phyloP scores from a whole-genome alignment of 768 basidiomycete species.

The Boletus subcaerulescens region DNA sequence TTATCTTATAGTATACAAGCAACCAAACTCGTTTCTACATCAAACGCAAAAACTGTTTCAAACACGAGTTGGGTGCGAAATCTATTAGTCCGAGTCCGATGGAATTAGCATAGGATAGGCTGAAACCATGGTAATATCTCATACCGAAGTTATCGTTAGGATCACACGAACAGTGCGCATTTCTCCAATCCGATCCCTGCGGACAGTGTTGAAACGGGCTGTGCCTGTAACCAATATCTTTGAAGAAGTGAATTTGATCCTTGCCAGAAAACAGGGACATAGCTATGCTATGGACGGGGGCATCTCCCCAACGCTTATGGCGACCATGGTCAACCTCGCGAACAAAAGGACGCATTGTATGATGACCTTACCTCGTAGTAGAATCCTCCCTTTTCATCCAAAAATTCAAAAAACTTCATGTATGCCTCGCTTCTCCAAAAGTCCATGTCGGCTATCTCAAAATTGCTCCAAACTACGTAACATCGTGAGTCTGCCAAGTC shows the following conservation, averaged over 20 bases:
- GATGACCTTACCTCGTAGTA: conserved; percentile 68
- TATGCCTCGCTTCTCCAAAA: conserved; percentile 86
- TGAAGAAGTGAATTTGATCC: conserved; percentile 92
- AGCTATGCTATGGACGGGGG: conserved; percentile 88
- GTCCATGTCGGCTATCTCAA: conserved; percentile 84
- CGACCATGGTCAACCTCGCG: conserved; percentile 1
- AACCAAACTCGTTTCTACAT: conserved; percentile 8
- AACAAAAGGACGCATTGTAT: neutral
- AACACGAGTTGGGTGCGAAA: conserved; percentile 28
- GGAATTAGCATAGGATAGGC: conserved; percentile 10
- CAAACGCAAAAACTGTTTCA: conserved; percentile 29
- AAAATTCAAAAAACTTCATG: conserved; percentile 74
- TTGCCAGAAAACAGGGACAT: conserved; percentile 86
- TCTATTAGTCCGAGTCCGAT: conserved; percentile 8
- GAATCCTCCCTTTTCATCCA: conserved; percentile 81
- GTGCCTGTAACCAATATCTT: conserved; percentile 90
- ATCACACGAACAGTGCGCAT: conserved; percentile 88
- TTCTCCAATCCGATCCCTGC: conserved; percentile 66
- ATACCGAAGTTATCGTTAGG: conserved; percentile 68
- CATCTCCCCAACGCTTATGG: conserved; percentile 86
- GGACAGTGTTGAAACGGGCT: conserved; percentile 95
- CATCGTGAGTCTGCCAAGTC: neutral
- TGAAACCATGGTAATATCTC: conserved; percentile 17
- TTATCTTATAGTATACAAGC: too few relatives aligned
- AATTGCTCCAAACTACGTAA: conserved; percentile 82